Conservation (phyloP, 768 basidiomycete genomes). For the Cubamyces lactineus region DNA sequence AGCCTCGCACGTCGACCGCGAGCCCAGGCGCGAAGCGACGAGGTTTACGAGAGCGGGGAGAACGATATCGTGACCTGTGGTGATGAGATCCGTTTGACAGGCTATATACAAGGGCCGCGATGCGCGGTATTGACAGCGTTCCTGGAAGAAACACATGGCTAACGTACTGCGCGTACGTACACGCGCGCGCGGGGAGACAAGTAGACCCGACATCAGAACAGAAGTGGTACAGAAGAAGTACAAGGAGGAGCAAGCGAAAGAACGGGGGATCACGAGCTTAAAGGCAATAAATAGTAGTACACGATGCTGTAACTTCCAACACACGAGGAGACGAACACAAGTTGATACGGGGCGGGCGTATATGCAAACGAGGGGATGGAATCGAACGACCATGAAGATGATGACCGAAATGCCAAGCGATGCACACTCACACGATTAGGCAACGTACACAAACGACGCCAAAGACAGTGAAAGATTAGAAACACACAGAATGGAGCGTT, state of each 20-base stretch:
- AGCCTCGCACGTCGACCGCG: too few species aligned
- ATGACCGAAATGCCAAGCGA: background rate
- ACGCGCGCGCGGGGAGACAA: too few species aligned
- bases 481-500: background rate
- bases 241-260: background rate
- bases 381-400: background rate
- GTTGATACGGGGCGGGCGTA: background rate
- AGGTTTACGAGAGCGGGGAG: too few species aligned
- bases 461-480: background rate
- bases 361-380: background rate
- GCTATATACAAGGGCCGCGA: too few species aligned
- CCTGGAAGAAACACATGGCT: too few species aligned
- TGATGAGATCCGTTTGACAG: too few species aligned
- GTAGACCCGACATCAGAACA: too few species aligned
- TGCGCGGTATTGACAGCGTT: too few species aligned
- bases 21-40: too few species aligned
- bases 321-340: background rate
- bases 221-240: background rate
- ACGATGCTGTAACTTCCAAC: conserved; percentile 7
- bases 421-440: background rate
- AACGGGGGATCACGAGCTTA: background rate
- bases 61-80: too few species aligned
- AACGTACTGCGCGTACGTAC: too few species aligned
- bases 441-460: background rate
- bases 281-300: conserved; percentile 19